These are phyloP conservation scores for Oleoguttula mirabilis DNA, from an alignment of 495 filamentous ascomycete genomes.

Conservation along the genomic window DNA sequence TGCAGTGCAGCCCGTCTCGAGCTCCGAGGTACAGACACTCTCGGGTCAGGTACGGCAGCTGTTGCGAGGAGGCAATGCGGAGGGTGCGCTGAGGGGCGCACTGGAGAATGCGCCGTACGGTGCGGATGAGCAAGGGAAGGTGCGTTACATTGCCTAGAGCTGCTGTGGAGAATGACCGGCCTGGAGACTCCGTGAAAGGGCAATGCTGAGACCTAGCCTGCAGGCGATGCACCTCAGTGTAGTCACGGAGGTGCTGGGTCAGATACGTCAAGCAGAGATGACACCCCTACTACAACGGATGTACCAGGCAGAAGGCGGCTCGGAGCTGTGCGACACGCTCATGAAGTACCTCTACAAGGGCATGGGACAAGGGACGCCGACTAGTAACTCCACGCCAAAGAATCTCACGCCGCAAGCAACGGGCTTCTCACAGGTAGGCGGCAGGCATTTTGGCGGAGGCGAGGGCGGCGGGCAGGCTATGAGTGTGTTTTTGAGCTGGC, in stretches of 20 bases:
- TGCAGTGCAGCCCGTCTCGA: slow-evolving; percentile 50
- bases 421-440: slow-evolving; percentile 73
- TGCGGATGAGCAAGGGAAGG: slow-evolving; percentile 62
- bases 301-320: slow-evolving; percentile 55
- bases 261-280: slow-evolving; percentile 85
- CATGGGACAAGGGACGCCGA: slow-evolving; percentile 8
- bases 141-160: slow-evolving; percentile 26
- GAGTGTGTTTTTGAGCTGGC: slow-evolving; percentile 90
- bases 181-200: background rate
- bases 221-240: slow-evolving; percentile 68
- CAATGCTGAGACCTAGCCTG: too few species aligned
- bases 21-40: slow-evolving; percentile 59
- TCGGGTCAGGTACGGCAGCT: slow-evolving; percentile 72
- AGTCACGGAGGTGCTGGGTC: slow-evolving; percentile 77
- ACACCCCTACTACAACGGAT: slow-evolving; percentile 67
- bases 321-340: slow-evolving; percentile 58
- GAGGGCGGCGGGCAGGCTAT: slow-evolving; percentile 76
- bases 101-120: slow-evolving; percentile 66
- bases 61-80: slow-evolving; percentile 69
- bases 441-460: slow-evolving; percentile 43
- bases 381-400: slow-evolving; percentile 36
- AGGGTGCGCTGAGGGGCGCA: slow-evolving; percentile 67
- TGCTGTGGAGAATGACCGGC: background rate
- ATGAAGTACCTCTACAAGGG: slow-evolving; percentile 62
- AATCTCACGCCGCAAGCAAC: slow-evolving; percentile 65